These are phyloP conservation scores for Forsythia suspensa DNA, from an alignment of 257 asterid genomes.

Conservation along the genomic window DNA sequence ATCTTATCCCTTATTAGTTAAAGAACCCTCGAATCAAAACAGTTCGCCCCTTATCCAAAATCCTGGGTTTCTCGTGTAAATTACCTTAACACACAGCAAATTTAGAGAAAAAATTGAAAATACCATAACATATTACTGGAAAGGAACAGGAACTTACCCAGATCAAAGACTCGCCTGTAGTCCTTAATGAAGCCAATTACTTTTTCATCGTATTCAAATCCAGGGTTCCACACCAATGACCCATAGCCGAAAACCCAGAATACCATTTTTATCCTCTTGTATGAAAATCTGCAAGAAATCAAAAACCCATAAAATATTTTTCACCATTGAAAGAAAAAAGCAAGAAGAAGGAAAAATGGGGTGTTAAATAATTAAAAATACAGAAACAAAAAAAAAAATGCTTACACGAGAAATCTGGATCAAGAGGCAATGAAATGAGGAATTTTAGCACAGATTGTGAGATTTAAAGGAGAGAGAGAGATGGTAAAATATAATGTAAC, in stretches of 20 bases:
- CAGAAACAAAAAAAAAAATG: background rate
- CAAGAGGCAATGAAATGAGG: conserved; percentile 14
- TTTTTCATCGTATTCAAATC: conserved; percentile 82
- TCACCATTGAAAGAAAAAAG: background rate
- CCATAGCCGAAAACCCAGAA: conserved; percentile 93
- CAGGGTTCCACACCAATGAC: conserved; percentile 96
- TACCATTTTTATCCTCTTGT: conserved; percentile 45
- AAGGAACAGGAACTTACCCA: conserved; percentile 45
- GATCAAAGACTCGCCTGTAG: conserved; percentile 84
- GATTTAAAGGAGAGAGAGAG: conserved; percentile 31
- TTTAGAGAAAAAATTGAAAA: too few species aligned
- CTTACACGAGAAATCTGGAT: conserved; percentile 15
- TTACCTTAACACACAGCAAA: background rate
- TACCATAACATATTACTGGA: background rate
- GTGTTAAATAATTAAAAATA: background rate
- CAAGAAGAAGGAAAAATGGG: background rate
- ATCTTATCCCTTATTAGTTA: background rate
- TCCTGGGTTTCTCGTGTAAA: background rate
- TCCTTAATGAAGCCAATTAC: conserved; percentile 78
- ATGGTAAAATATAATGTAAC: background rate
- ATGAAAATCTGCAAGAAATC: conserved; percentile 23
- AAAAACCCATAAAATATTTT: background rate
- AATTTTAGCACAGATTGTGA: background rate
- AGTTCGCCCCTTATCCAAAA: background rate
- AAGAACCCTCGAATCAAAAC: background rate